Base-by-base conservation (phyloP, 2,329 filamentous ascomycete genomes). In the Phaeosphaeria sp. region DNA sequence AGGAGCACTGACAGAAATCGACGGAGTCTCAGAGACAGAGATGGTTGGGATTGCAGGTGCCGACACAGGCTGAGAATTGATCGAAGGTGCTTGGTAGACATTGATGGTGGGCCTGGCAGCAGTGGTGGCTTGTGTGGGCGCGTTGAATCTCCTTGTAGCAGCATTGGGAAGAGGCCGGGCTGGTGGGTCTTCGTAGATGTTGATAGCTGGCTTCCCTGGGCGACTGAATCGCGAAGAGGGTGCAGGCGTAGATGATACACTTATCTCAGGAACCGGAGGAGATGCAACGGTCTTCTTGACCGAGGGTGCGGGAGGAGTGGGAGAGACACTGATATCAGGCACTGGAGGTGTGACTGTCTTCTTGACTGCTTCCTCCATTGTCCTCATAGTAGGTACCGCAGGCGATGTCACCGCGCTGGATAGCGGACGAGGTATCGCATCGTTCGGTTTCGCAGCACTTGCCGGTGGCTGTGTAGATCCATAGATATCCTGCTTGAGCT, bases 401-500 rank as follows among this genome's bases (percentile, higher is more conserved):
- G 75, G 72, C 33, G 81, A 78, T 59, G 80, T 78, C 56, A 75
- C 77, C 53, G 75, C 60, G 73, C 82, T 68, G 17, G 69, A 63
- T 15, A 72, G 57, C 30, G 67, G 74, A 56, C 66, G 74, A 60
- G 57, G 68, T 36, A 59, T 61, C 57, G 60, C 42, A 51, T 66
- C 57, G 57, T 51, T 20, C 52, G 67, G 58, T 53, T 56, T 65
- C 4, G 61, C 30, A n/a, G 67, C 57, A 42, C 61, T 63, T 51
- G 67, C 59, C 17, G 57, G 60, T 17, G 65, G 49, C n/a, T 68
- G 61, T 2, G 68, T 59, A 7, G 69, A 51, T n/a, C 67, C 51
- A 2, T 75, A 76, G 21, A 74, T 71, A 27, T 79, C 77, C 55
- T 81, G 78, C 78, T 89, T 90, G 81, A 86, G 79, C 87, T 92